Evolutionary conservation across 169 alveolate genomes (phyloP), one percentile per base, ranked within the genome.

Genomic region (Eimeria praecox): DNA sequence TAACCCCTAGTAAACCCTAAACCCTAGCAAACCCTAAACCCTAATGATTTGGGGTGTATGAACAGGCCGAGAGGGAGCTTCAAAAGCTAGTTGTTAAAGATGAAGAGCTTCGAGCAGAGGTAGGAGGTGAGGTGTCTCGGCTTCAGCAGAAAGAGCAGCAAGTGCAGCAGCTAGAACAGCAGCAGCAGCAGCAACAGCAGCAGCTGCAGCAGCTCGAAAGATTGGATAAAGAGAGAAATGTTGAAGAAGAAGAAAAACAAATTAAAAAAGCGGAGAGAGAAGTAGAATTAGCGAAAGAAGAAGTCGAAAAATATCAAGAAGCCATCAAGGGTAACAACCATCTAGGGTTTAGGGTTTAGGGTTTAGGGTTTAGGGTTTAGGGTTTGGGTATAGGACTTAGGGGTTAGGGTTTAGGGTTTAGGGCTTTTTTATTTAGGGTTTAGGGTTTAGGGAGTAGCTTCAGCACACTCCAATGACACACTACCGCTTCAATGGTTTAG

Each of bases 31-130:
- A 66, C 78, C 38, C 78, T 66, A 30, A 66, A 52, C 59, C 59
- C 59, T 52, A 9, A 52, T 52, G 6, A 52, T 10, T 66, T 22
- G 18, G 71, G 66, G 73, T 12, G 75, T 18, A 62, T 54, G n/a
- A n/a, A n/a, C n/a, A 88, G 94, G 94, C 66, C n/a, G 94, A 88
- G 30, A 46, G 86, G n/a, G 44, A 22, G 52, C 62, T 88, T 20
- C 62, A 88, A 30, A 40, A 88, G 85, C 8, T 88, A 27, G 86
- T 88, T 82, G 62, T 71, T 46, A 6, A 44, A 6, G 94, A 88
- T 75, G 94, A 88, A 42, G 94, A 88, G 66, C 85, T 88, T 27
- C 82, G 94, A 85, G 66, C 42, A 71, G 94, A 88, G 69, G 85
- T 88, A n/a, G 42, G 64, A 40, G 66, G 69, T 35, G 94, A 88